Evolutionary conservation across 169 alveolate genomes (phyloP), one percentile per base, ranked within the genome.

Genomic region (Cryptosporidium meleagridis): DNA sequence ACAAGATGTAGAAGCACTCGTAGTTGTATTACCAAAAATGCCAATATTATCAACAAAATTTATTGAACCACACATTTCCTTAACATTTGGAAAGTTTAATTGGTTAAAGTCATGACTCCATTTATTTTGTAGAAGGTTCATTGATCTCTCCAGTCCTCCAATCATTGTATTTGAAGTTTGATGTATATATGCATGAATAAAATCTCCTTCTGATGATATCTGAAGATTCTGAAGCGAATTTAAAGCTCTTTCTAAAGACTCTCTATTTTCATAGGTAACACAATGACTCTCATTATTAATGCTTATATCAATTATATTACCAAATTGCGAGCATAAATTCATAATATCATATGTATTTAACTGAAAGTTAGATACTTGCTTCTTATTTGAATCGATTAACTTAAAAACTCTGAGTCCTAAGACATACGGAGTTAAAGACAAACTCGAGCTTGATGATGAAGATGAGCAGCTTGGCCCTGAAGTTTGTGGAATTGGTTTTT

Each of bases 311-410:
- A 80, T 4, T 26, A 80, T 65, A 41, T 59, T 80, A 18, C 89
- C 89, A 80, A 80, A 80, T n/a, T 59, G 89, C 10, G 89, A 80
- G 37, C 89, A 80, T 52, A 80, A 65, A 45, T 48, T 80, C 45
- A 80, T 80, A 3, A 80, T 23, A 59, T 80, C 89, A 65, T 61
- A 65, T 21, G 89, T 62, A 62, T 65, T 80, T 26, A 80, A 16
- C 51, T 80, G 89, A 23, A 62, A n/a, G 35, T 65, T 62, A 12
- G 89, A 80, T 8, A 80, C 26, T 31, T 62, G 55, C 41, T 26
- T 80, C 59, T 80, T 80, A 23, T 62, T 80, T 29, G 75, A n/a
- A 61, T 37, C 26, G 4, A 16, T 29, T 18, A 41, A 35, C 52
- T 18, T 45, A 29, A 80, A 62, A 0, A 80, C 52, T 16, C 89